Evolutionary conservation across 352 stramenopile species (phyloP).

Genomic region (Pythium dissimile): DNA sequence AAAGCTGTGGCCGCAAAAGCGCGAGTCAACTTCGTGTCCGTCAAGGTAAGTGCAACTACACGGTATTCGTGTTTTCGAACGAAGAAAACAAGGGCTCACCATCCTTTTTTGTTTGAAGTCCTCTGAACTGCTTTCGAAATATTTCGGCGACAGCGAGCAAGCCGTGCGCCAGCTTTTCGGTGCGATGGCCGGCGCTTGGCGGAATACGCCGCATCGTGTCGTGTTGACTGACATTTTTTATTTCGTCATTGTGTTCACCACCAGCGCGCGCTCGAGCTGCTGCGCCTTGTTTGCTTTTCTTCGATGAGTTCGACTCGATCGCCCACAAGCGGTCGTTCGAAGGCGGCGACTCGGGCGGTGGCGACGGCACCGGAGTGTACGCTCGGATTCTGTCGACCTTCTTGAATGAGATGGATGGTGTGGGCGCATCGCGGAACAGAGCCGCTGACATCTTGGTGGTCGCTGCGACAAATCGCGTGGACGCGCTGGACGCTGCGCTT

Average conservation of each 20-base stretch:
- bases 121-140: conserved; percentile 83
- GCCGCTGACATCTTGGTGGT: conserved; percentile 59
- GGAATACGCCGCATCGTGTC: background rate
- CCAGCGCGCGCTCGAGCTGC: conserved; percentile 62
- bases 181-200: conserved; percentile 22
- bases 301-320: conserved; percentile 86
- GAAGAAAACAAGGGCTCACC: too few relatives aligned
- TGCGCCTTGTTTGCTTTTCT: conserved; percentile 79
- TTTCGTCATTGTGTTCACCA: background rate
- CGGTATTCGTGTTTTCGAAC: too few relatives aligned
- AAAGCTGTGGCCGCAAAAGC: conserved; percentile 53
- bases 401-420: conserved; percentile 84
- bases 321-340: conserved; percentile 70
- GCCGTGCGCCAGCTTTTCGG: conserved; percentile 78
- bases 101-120: conserved; percentile 32
- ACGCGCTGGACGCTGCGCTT: conserved; percentile 68
- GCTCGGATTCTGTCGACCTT: conserved; percentile 80
- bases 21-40: conserved; percentile 74
- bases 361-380: conserved; percentile 53
- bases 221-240: background rate
- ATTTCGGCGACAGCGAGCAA: conserved; percentile 85
- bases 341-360: conserved; percentile 29
- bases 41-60: conserved; percentile 48
- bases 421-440: conserved; percentile 32
- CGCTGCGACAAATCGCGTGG: conserved; percentile 67